Evolutionary conservation across 2,329 filamentous ascomycete species (phyloP).

Genomic region (Aspergillus sp.): DNA sequence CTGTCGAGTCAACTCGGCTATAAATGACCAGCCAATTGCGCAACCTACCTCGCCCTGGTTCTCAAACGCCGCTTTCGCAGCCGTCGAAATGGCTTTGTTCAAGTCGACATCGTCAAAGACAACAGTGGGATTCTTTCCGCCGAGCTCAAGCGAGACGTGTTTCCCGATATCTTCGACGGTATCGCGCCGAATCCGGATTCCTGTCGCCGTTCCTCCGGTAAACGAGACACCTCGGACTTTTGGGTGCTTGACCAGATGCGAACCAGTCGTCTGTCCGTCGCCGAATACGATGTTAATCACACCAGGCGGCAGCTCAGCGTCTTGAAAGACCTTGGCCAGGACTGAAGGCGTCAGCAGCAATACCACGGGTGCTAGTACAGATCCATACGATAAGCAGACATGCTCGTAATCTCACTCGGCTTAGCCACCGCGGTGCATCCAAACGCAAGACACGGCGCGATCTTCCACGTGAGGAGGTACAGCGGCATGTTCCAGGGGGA

Average conservation of each 20-base stretch:
- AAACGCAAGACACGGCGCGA: slow-evolving; percentile 13
- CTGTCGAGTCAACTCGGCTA: not conserved
- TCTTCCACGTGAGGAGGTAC: slow-evolving; percentile 13
- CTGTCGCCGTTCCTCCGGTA: slow-evolving; percentile 10
- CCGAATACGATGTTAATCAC: slow-evolving; percentile 12
- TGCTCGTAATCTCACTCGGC: slow-evolving; percentile 11
- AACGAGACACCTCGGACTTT: slow-evolving; percentile 11
- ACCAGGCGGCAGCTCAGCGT: slow-evolving; percentile 8
- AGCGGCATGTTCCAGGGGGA: slow-evolving; percentile 14
- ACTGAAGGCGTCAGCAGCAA: no score
- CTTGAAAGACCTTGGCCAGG: slow-evolving; percentile 8
- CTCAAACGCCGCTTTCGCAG: slow-evolving; percentile 10
- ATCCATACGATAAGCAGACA: slow-evolving; percentile 8
- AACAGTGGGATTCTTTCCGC: slow-evolving; percentile 12
- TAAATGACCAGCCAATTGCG: not conserved
- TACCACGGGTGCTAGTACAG: no score
- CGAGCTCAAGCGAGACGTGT: slow-evolving; percentile 11
- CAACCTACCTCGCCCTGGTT: slow-evolving; percentile 8
- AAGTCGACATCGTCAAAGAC: slow-evolving; percentile 12
- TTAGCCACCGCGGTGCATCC: slow-evolving; percentile 12
- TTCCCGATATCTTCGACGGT: slow-evolving; percentile 14
- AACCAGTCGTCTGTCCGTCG: slow-evolving; percentile 7
- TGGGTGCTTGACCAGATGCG: slow-evolving; percentile 8
- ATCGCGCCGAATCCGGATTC: slow-evolving; percentile 10
- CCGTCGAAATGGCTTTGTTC: slow-evolving; percentile 6